These are phyloP conservation scores for Fusarium sp. DNA, from an alignment of 2,329 filamentous ascomycete genomes.

Conservation along the genomic window DNA sequence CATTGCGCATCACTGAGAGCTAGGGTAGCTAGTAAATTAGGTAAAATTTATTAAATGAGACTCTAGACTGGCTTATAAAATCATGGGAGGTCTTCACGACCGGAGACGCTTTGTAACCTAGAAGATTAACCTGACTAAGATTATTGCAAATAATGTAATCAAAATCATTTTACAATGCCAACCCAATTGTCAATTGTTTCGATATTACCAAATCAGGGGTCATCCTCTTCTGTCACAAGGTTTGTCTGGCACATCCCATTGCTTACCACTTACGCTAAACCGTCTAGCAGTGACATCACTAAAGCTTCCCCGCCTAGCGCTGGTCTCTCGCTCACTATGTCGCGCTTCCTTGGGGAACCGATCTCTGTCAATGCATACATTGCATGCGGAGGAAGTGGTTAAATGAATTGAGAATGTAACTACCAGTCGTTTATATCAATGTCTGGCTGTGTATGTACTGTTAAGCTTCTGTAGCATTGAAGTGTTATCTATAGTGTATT, in stretches of 20 bases:
- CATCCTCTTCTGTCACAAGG: not conserved
- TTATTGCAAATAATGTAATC: not conserved
- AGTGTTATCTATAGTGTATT: not conserved
- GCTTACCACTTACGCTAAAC: not conserved
- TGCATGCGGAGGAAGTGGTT: not conserved
- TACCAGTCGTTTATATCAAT: not conserved
- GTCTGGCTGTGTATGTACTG: not conserved
- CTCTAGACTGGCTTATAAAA: not conserved
- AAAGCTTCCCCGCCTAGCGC: not conserved
- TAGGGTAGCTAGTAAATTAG: not conserved
- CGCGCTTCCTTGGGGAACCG: not conserved
- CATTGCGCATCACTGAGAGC: not conserved
- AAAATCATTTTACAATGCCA: not conserved
- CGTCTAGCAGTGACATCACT: not conserved
- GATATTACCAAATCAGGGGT: not conserved
- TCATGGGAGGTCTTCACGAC: not conserved
- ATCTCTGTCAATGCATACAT: not conserved
- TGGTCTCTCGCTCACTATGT: not conserved
- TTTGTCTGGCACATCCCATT: not conserved
- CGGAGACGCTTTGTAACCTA: not conserved
- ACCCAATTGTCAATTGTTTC: not conserved
- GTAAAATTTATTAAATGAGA: not conserved
- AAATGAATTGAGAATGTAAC: not conserved
- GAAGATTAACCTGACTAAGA: not conserved
- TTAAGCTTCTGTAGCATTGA: too few species aligned